Conservation (phyloP, 805 yeast genomes). For the Pichia gijzeniarum region DNA sequence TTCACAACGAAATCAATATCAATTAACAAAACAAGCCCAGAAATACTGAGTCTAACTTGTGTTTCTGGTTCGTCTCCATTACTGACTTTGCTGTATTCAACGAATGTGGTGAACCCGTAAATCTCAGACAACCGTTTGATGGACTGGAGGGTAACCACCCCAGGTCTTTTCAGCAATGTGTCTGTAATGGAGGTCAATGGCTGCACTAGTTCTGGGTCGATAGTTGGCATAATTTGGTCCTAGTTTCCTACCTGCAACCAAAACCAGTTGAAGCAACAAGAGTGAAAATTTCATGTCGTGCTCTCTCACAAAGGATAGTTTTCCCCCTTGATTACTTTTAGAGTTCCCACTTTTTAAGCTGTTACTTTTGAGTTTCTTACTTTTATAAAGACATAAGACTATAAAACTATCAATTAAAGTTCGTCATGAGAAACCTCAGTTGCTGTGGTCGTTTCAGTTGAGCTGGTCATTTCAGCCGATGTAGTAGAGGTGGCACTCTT, state of each 20-base stretch:
- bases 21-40: constrained; percentile 30
- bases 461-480: constrained; percentile 10
- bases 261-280: no score
- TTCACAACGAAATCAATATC: constrained; percentile 31
- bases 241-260: background rate
- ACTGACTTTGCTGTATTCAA: constrained; percentile 3
- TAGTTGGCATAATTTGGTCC: constrained; percentile 22
- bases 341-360: no score
- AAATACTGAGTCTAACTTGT: constrained; percentile 24
- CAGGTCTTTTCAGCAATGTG: constrained; percentile 31
- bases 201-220: constrained; percentile 29
- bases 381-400: background rate
- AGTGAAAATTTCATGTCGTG: background rate
- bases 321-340: no score
- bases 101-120: constrained; percentile 31
- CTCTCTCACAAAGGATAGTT: no score
- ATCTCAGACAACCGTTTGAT: constrained; percentile 30
- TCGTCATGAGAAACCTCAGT: constrained; percentile 6
- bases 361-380: no score
- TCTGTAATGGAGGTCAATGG: constrained; percentile 31
- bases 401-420: constrained; percentile 3
- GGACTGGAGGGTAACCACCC: constrained; percentile 28
- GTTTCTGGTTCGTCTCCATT: background rate
- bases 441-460: constrained; percentile 11
- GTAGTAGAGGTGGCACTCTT: constrained; percentile 3